Evolutionary conservation across 345 rosid species (phyloP).

Genomic region (Citrus maxima): DNA sequence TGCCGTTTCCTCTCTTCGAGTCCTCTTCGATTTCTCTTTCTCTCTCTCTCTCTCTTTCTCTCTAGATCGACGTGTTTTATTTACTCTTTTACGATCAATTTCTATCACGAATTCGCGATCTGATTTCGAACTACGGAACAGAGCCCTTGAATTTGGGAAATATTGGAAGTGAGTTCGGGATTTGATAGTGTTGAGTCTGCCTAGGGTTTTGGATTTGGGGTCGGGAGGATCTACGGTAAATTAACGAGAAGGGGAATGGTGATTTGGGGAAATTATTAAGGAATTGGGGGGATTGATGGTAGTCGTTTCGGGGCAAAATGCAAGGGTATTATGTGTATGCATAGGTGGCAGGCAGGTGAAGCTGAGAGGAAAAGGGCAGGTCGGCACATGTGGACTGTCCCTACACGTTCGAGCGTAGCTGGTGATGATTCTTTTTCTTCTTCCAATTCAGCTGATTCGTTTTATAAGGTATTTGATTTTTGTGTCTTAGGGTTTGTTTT

Average conservation of each 20-base stretch:
- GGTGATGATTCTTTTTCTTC: conserved; percentile 19
- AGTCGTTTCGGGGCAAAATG: conserved; percentile 26
- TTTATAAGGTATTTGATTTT: neutral
- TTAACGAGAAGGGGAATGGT: neutral
- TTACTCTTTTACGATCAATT: neutral
- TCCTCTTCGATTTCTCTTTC: neutral
- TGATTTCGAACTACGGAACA: neutral
- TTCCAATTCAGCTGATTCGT: neutral
- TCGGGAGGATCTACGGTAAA: neutral
- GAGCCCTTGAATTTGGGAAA: neutral
- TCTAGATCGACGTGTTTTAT: conserved; percentile 9
- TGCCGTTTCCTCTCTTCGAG: conserved; percentile 24
- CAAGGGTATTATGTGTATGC: conserved; percentile 21
- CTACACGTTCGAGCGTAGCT: conserved; percentile 20
- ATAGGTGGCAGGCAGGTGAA: conserved; percentile 23
- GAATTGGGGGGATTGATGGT: conserved; percentile 16
- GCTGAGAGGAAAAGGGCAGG: conserved; percentile 21
- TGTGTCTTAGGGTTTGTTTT: neutral
- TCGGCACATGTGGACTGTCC: conserved; percentile 31
- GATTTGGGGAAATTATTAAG: neutral
- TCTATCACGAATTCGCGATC: conserved; percentile 8
- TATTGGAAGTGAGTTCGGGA: neutral
- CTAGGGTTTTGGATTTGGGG: neutral
- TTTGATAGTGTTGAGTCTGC: neutral
- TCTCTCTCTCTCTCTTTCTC: neutral